Evolutionary conservation across 2,329 filamentous ascomycete genomes (phyloP).

Genomic region (Metarhizium rileyi): DNA sequence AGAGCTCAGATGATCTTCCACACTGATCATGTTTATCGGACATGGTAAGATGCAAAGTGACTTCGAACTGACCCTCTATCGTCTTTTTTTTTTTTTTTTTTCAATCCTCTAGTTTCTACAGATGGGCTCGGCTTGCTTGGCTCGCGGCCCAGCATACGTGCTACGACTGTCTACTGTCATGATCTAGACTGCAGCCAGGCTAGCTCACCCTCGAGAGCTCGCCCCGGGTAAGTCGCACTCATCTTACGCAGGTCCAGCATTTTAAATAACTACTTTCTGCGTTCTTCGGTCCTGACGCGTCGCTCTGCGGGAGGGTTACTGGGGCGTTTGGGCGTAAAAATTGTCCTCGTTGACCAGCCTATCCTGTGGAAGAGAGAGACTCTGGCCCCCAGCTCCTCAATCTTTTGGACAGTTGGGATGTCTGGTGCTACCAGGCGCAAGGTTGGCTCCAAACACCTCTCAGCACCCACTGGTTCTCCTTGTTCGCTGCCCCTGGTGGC

Average conservation of each 20-base stretch:
- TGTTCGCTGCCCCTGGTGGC: slow-evolving; percentile 1
- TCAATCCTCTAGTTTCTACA: too few species aligned
- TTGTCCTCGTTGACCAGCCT: not conserved
- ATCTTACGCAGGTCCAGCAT: not conserved
- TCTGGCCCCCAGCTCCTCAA: not conserved
- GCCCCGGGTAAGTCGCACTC: not conserved
- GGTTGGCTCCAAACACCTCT: not conserved
- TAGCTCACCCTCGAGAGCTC: not conserved
- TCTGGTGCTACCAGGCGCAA: not conserved
- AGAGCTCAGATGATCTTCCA: not conserved
- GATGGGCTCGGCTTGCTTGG: not conserved
- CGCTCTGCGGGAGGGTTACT: not conserved
- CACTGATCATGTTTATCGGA: not conserved
- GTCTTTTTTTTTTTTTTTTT: not conserved
- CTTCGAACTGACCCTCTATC: not conserved
- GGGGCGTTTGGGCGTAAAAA: not conserved
- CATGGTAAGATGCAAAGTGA: not conserved
- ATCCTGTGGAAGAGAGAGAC: not conserved
- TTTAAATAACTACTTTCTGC: not conserved
- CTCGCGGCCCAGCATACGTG: not conserved
- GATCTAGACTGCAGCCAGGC: not conserved
- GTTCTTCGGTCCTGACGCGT: not conserved
- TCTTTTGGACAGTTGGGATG: not conserved
- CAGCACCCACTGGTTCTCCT: not conserved
- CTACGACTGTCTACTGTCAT: not conserved